Conservation (phyloP, 2,329 filamentous ascomycete species). For the Apiospora phragmitis region DNA sequence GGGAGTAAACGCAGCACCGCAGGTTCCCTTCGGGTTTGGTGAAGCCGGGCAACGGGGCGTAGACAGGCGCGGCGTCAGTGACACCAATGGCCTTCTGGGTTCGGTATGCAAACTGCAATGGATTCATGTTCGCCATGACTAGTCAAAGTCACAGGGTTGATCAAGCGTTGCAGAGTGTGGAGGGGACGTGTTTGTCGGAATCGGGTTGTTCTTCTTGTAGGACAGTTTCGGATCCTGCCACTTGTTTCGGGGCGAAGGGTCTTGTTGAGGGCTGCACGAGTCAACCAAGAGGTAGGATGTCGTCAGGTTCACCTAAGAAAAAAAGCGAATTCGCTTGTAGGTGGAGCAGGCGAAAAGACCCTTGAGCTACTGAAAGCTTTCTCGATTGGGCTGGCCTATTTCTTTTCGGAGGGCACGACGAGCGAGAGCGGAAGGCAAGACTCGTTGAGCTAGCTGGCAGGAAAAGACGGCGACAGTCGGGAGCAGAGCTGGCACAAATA, state of each 20-base stretch:
- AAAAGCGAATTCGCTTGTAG: neutral
- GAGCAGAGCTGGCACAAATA: neutral
- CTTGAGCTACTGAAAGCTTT: slow-evolving; percentile 9
- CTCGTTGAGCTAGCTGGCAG: neutral
- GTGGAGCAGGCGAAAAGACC: slow-evolving; percentile 2
- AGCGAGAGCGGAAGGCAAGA: neutral
- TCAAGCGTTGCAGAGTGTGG: slow-evolving; percentile 12
- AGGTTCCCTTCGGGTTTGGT: slow-evolving; percentile 87
- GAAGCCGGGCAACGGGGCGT: slow-evolving; percentile 83
- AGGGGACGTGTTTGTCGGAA: slow-evolving; percentile 6
- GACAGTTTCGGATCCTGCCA: neutral
- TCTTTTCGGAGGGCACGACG: neutral
- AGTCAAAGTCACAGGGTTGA: slow-evolving; percentile 76
- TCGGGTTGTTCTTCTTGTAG: slow-evolving; percentile 11
- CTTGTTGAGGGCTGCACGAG: neutral
- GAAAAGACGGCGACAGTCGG: neutral
- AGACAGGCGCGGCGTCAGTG: slow-evolving; percentile 87
- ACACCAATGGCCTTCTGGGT: slow-evolving; percentile 96
- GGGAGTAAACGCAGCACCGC: slow-evolving; percentile 92
- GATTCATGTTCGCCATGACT: slow-evolving; percentile 77
- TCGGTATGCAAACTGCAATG: slow-evolving; percentile 94
- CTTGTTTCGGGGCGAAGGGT: slow-evolving; percentile 5
- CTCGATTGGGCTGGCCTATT: neutral
- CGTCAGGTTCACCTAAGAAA: slow-evolving; percentile 10
- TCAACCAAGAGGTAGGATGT: slow-evolving; percentile 8